A percentile compares a stretch with the other conserved stretches of the same genome.
phyloP scores from a whole-genome alignment of 352 stramenopile genomes.

The Thraustochytrium striatum region DNA sequence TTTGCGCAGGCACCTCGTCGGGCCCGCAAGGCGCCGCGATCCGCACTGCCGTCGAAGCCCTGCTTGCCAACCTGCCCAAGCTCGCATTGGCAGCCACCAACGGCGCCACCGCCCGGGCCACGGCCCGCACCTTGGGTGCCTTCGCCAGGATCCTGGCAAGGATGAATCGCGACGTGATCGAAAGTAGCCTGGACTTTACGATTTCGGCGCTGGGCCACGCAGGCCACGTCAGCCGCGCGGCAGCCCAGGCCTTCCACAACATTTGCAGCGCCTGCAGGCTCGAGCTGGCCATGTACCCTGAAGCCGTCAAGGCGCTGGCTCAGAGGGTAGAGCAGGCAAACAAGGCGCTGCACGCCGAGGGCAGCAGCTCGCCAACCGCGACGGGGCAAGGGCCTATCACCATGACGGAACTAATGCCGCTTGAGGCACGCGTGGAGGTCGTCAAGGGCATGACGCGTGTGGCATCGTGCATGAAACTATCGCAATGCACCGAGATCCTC shows the following conservation, averaged over 20 bases:
- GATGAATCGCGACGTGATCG: slow-evolving; percentile 21
- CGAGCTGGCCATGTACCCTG: slow-evolving; percentile 14
- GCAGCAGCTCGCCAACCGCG: not conserved
- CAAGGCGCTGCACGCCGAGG: not conserved
- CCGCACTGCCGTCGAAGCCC: not conserved
- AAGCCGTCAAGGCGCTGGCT: slow-evolving; percentile 28
- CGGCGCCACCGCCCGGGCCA: not conserved
- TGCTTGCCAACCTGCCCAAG: not conserved
- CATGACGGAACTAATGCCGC: not conserved
- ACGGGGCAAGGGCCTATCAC: not conserved
- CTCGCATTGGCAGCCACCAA: not conserved
- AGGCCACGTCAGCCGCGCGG: not conserved
- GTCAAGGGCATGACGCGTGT: slow-evolving; percentile 23
- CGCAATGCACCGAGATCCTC: not conserved
- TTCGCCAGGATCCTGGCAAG: slow-evolving; percentile 20
- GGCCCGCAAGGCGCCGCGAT: not conserved
- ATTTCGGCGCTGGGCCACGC: slow-evolving; percentile 14
- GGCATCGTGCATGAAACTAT: slow-evolving; percentile 35
- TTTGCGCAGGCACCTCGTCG: not conserved
- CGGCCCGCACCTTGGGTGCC: not conserved
- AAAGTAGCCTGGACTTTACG: slow-evolving; percentile 10
- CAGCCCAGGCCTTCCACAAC: not conserved
- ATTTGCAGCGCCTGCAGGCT: slow-evolving; percentile 21
- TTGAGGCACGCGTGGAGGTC: not conserved
- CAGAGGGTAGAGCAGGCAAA: not conserved